Base-by-base conservation (phyloP, 192 early-diverging fungal species). In the Lobulomyces angularis region DNA sequence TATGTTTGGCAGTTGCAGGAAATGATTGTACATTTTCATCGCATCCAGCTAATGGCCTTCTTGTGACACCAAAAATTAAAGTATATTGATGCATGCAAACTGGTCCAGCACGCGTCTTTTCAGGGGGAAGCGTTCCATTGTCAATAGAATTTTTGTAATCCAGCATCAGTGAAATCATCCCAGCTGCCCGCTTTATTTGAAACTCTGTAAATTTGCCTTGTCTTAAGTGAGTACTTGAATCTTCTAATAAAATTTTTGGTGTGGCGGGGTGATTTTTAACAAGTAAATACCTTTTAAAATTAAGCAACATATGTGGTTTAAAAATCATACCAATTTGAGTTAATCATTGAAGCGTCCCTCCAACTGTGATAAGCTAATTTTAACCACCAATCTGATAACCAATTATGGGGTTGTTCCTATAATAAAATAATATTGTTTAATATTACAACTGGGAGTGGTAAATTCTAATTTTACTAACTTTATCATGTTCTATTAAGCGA, bases 81-180 rank as follows among this genome's bases (percentile, higher is more conserved):
- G 66, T 63, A 56, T 90, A 93, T 59, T 93, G 90, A 56, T 81
- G 48, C 87, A 93, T 90, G 52, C 85, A 86, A 25, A 78, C 56
- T 8, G 83, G 67, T 3, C 81, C 77, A 1, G 57, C 58, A 36
- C 66, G 71, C 6, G 76, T 81, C 31, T 52, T 65, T n/a, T 88
- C 86, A 12, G 76, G 43, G 0, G 81, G 80, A 25, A 88, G 34
- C 8, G 25, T 22, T 36, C 68, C 61, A 11, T 54, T 69, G 45
- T 80, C 71, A 16, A 94, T 18, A 3, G 57, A 48, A 26, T 90
- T 78, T 57, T 82, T 84, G 65, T 76, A 89, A 34, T 83, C 69
- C 8, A 94, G 59, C 22, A 70, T 44, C 35, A 63, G 59, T 17
- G 64, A 59, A 22, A 80, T 69, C 29, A 85, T 49, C 24, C 77